Base-by-base conservation (phyloP, 768 basidiomycete genomes). In the Mycena galericulata region DNA sequence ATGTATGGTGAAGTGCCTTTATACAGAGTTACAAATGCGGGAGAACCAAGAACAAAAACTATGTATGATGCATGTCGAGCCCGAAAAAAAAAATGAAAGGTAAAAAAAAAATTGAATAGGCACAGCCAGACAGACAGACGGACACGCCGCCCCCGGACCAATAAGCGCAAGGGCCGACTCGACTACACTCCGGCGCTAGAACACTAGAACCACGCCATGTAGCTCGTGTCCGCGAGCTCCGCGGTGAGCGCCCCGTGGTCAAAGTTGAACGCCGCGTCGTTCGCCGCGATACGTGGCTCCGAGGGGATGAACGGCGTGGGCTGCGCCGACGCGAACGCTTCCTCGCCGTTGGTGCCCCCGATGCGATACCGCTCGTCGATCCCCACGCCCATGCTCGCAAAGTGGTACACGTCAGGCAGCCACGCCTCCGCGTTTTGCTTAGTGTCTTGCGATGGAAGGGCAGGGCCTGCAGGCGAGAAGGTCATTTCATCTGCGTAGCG, bases 121-220 rank as follows among this genome's bases (percentile, higher is more conserved):
- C 55, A 54, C 38, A 53, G n/a, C 59, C 27, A 47, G 43, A 18
- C n/a, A n/a, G n/a, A n/a, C n/a, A n/a, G n/a, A n/a, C n/a, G n/a
- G n/a, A n/a, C n/a, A n/a, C n/a, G n/a, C n/a, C n/a, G n/a, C n/a
- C n/a, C n/a, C n/a, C n/a, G n/a, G n/a, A n/a, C n/a, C n/a, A n/a
- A n/a, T n/a, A n/a, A n/a, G n/a, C n/a, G n/a, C n/a, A n/a, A n/a
- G n/a, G n/a, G n/a, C n/a, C n/a, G n/a, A n/a, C n/a, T n/a, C 34
- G 34, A 6, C 34, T 14, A 36, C 14, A 59, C 29, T 24, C 36
- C 15, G 18, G 36, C 29, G 29, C 53, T 27, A 67, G 38, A 41
- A 27, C 55, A 20, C 77, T 79, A 90, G 73, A 90, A 90, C 89
- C 89, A 90, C 26, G 89, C 88, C 89, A 90, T 90, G 74, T 88